These are phyloP conservation scores for Puccinia triticina DNA, from an alignment of 1,284 basidiomycete species.

Conservation along the genomic window DNA sequence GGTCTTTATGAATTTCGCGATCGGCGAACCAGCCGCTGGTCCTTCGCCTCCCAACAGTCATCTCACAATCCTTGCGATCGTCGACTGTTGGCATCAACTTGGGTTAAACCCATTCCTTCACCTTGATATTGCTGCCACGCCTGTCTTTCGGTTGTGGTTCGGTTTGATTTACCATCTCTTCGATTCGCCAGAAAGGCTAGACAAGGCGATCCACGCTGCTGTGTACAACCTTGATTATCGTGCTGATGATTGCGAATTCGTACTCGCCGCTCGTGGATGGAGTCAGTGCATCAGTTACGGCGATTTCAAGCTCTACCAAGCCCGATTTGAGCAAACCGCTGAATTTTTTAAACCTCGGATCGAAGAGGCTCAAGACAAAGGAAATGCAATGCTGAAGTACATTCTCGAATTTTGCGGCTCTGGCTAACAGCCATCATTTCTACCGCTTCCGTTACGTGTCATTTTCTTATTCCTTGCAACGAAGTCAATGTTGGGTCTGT, in stretches of 20 bases:
- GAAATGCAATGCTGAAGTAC: conserved; percentile 60
- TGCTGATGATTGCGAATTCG: conserved; percentile 88
- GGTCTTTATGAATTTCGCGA: conserved; percentile 83
- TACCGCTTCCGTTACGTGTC: too few species aligned
- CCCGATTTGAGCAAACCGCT: conserved; percentile 76
- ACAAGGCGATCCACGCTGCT: conserved; percentile 75
- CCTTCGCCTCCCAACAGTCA: conserved; percentile 75
- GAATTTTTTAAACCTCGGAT: conserved; percentile 59
- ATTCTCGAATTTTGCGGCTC: conserved; percentile 51
- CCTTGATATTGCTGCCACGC: conserved; percentile 90
- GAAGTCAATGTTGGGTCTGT: too few species aligned
- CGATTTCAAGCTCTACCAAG: conserved; percentile 82
- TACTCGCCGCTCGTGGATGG: conserved; percentile 93
- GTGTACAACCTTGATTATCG: conserved; percentile 79
- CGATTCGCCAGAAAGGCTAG: conserved; percentile 67
- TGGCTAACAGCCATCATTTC: neutral
- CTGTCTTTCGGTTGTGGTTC: conserved; percentile 94
- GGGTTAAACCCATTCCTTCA: conserved; percentile 87
- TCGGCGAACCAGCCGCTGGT: conserved; percentile 65
- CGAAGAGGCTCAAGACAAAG: conserved; percentile 59
- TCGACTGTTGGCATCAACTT: conserved; percentile 92
- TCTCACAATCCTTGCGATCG: conserved; percentile 96
- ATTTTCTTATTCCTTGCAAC: too few species aligned
- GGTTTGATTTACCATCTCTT: conserved; percentile 97
- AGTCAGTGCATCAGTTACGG: conserved; percentile 91